Evolutionary conservation across 2,329 filamentous ascomycete species (phyloP).

Genomic region (Pseudopyricularia javanii): DNA sequence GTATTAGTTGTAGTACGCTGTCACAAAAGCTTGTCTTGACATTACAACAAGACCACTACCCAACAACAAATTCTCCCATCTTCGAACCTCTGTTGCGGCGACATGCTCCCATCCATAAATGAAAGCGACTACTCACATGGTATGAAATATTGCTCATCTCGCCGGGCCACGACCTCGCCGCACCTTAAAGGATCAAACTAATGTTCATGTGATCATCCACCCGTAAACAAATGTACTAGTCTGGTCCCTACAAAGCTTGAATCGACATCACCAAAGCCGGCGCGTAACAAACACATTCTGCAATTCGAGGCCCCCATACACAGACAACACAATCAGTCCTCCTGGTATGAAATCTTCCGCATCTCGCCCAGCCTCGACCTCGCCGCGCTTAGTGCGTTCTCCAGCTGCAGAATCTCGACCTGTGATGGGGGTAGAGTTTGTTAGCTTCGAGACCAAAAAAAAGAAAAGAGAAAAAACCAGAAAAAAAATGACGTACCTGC

Average conservation of each 20-base stretch:
- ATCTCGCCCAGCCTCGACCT: conserved; percentile 85
- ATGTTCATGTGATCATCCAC: background rate
- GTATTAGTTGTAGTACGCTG: too few relatives aligned
- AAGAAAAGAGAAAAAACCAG: conserved; percentile 1
- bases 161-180: too few relatives aligned
- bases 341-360: conserved; percentile 91
- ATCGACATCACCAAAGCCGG: conserved; percentile 10
- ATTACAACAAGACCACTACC: too few relatives aligned
- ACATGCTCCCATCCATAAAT: too few relatives aligned
- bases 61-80: too few relatives aligned
- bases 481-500: conserved; percentile 51
- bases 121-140: too few relatives aligned
- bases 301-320: background rate
- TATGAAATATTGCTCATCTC: too few relatives aligned
- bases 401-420: conserved; percentile 95
- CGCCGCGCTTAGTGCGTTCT: conserved; percentile 72
- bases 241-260: background rate
- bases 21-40: too few relatives aligned
- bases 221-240: too few relatives aligned
- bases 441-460: background rate
- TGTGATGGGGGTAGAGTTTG: conserved; percentile 21
- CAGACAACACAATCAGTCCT: conserved; percentile 36
- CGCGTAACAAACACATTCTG: conserved; percentile 19
- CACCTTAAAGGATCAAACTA: background rate
- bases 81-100: too few relatives aligned